Percentiles rank a stretch among this genome's conserved stretches.
phyloP scores from a whole-genome alignment of 2,329 filamentous ascomycete species.

The Juglanconis juglandina region DNA sequence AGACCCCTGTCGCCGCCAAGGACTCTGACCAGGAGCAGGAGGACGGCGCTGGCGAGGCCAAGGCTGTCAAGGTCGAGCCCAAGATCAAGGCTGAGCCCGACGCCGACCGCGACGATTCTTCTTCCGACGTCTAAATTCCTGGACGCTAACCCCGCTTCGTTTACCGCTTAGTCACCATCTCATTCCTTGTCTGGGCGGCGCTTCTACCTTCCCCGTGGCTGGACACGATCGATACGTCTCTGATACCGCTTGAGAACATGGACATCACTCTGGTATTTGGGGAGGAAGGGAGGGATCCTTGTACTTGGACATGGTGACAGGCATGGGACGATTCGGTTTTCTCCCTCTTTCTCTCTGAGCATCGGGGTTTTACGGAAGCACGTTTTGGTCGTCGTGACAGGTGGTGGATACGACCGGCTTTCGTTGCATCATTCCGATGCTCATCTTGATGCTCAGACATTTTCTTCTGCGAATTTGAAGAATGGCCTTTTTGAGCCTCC shows the following conservation, averaged over 20 bases:
- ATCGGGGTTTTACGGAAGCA: background rate
- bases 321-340: background rate
- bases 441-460: background rate
- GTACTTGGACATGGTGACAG: background rate
- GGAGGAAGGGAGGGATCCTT: background rate
- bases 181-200: background rate
- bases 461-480: background rate
- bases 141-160: background rate
- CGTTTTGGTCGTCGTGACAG: background rate
- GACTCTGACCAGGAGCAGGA: background rate
- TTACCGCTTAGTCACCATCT: background rate
- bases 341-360: background rate
- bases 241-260: background rate
- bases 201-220: background rate
- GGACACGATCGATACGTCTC: background rate
- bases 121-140: background rate
- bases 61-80: background rate
- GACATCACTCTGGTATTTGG: background rate
- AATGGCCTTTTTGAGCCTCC: too few species aligned
- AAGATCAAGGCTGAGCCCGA: background rate
- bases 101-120: background rate
- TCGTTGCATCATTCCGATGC: background rate
- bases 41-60: background rate
- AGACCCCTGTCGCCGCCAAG: background rate
- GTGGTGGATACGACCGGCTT: background rate